Evolutionary conservation across 768 basidiomycete genomes (phyloP).

Genomic region (Mycena leptocephala): DNA sequence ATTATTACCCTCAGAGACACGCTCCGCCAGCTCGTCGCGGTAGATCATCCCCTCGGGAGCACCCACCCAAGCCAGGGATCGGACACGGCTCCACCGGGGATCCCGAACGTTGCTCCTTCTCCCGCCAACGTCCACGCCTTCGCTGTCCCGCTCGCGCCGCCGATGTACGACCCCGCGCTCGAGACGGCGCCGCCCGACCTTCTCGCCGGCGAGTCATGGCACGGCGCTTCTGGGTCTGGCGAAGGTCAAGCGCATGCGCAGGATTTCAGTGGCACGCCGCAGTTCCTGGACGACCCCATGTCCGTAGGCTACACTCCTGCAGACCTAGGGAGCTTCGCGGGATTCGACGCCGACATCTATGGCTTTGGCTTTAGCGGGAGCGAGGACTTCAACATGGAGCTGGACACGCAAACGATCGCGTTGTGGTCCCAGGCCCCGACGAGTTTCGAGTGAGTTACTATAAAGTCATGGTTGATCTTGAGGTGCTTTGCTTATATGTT

Average conservation of each 20-base stretch:
- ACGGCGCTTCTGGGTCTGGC: neutral
- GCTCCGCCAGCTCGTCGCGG: conserved; percentile 30
- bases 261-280: neutral
- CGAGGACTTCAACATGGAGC: neutral
- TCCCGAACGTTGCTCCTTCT: neutral
- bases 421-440: conserved; percentile 23
- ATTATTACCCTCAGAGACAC: conserved; percentile 19
- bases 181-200: conserved; percentile 19
- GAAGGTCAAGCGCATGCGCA: too few species aligned
- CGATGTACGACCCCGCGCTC: conserved; percentile 27
- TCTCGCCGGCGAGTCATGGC: neutral
- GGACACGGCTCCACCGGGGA: neutral
- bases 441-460: conserved; percentile 10
- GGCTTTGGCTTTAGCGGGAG: neutral
- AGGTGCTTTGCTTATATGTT: neutral
- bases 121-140: neutral
- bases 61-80: neutral
- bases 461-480: neutral
- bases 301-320: neutral
- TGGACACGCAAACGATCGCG: conserved; percentile 6
- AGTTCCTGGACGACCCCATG: neutral
- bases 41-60: conserved; percentile 8
- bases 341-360: neutral
- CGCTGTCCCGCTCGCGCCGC: neutral
- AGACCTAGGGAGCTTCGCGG: neutral